Evolutionary conservation across 371 early-diverging fungal genomes (phyloP).

Genomic region (Syncephalis fuscata): DNA sequence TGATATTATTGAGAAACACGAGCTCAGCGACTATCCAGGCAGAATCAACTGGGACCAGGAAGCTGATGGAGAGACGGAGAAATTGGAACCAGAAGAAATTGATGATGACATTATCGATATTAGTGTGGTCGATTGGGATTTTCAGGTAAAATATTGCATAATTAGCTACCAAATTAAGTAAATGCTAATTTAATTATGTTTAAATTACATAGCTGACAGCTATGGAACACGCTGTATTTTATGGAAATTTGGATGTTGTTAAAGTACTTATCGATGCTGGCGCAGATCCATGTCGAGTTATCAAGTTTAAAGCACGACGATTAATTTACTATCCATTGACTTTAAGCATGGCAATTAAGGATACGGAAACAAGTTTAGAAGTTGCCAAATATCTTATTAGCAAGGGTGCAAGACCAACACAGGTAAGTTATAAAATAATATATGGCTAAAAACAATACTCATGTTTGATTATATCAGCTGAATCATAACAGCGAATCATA

Average conservation of each 20-base stretch:
- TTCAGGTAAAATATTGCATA: conserved; percentile 4
- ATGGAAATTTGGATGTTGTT: background rate
- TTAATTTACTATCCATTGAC: conserved; percentile 5
- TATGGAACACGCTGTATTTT: background rate
- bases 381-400: conserved; percentile 2
- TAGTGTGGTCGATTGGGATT: conserved; percentile 11
- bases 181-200: background rate
- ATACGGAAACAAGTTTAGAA: background rate
- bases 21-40: background rate
- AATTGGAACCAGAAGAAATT: conserved; percentile 4
- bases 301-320: background rate
- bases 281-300: conserved; percentile 3
- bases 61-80: background rate
- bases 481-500: background rate
- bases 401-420: conserved; percentile 1
- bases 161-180: too few species aligned
- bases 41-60: background rate
- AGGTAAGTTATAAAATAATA: conserved; percentile 1
- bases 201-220: too few species aligned
- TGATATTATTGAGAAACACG: background rate
- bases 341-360: background rate
- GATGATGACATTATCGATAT: conserved; percentile 13
- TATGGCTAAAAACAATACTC: background rate
- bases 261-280: conserved; percentile 7
- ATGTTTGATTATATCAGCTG: too few species aligned